These are phyloP conservation scores for Arabis alpina DNA, from an alignment of 345 rosid genomes.

Conservation along the genomic window DNA sequence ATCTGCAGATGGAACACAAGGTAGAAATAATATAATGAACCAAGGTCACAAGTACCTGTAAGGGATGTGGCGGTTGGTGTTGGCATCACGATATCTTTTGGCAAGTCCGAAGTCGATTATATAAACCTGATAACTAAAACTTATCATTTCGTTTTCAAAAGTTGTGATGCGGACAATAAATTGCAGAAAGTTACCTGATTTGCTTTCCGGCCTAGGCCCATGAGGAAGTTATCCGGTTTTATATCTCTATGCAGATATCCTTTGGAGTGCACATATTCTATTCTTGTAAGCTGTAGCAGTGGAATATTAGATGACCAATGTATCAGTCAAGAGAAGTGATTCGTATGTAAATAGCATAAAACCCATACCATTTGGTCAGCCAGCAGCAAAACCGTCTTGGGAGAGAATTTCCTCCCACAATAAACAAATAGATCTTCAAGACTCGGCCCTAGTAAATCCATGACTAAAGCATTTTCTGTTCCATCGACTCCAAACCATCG, in stretches of 20 bases:
- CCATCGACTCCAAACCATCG: conserved; percentile 91
- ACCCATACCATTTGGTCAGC: conserved; percentile 88
- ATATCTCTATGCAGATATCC: conserved; percentile 90
- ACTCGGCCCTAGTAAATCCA: conserved; percentile 95
- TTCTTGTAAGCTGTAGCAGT: conserved; percentile 66
- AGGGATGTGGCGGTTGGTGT: conserved; percentile 81
- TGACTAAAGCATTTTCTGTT: conserved; percentile 73
- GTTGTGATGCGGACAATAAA: conserved; percentile 7
- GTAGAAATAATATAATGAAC: neutral
- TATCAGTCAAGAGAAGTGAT: conserved; percentile 19
- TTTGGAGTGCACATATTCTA: conserved; percentile 79
- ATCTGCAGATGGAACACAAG: neutral
- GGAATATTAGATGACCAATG: neutral
- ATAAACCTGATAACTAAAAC: conserved; percentile 61
- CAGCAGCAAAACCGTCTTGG: conserved; percentile 84
- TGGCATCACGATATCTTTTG: conserved; percentile 78
- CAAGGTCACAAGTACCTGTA: conserved; percentile 54
- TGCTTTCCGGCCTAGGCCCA: conserved; percentile 85
- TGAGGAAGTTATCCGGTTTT: conserved; percentile 90
- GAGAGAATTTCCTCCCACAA: conserved; percentile 85
- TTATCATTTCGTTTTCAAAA: conserved; percentile 1
- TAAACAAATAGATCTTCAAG: conserved; percentile 90
- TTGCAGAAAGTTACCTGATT: conserved; percentile 58
- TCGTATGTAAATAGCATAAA: conserved; percentile 2
- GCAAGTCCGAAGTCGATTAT: conserved; percentile 93